Evolutionary conservation across 139 green algal species (phyloP).

Genomic region (Eudorina sp.): DNA sequence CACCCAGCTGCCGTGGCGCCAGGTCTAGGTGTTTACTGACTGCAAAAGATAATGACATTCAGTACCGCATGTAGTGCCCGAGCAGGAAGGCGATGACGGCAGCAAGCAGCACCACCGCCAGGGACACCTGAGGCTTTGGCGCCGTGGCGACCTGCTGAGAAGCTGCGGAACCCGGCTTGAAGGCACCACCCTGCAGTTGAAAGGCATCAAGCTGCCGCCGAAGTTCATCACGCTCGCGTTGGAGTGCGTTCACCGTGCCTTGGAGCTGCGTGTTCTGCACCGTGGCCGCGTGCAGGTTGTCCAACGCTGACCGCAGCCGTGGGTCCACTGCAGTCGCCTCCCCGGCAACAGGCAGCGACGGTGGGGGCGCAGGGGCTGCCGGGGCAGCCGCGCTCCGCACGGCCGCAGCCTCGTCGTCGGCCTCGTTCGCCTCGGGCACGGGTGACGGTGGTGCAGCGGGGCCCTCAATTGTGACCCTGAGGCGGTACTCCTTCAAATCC

Average conservation of each 20-base stretch:
- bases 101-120: constrained; percentile 52
- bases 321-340: neutral
- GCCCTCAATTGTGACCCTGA: constrained; percentile 69
- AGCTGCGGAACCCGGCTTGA: neutral
- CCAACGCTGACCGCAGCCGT: constrained; percentile 12
- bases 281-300: constrained; percentile 8
- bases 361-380: neutral
- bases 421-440: constrained; percentile 63
- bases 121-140: neutral
- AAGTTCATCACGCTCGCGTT: constrained; percentile 54
- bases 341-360: neutral
- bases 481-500: constrained; percentile 59
- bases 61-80: constrained; percentile 53
- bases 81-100: constrained; percentile 61
- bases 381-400: neutral
- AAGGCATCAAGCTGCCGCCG: constrained; percentile 48
- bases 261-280: constrained; percentile 48
- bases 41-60: too few species aligned
- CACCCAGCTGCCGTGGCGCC: too few species aligned
- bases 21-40: too few species aligned
- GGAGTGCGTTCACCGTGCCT: constrained; percentile 34
- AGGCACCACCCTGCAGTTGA: constrained; percentile 15
- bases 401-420: constrained; percentile 15
- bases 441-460: constrained; percentile 70
- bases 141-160: neutral